phyloP scores from a whole-genome alignment of 1,139 yeast species.

The Kodamaea derodonti region DNA sequence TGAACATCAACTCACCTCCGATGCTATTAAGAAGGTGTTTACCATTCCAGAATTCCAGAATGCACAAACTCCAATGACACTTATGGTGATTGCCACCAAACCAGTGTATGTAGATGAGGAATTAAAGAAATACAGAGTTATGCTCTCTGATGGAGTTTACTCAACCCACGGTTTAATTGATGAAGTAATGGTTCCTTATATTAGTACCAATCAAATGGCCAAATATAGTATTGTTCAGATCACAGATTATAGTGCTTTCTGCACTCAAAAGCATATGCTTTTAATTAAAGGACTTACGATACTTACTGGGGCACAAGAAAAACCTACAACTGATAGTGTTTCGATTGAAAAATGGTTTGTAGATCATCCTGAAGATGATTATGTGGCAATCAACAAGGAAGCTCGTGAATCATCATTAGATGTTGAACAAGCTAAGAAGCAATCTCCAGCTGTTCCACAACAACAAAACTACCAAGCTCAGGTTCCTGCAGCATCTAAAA shows the following conservation, averaged over 20 bases:
- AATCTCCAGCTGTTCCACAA: constrained; percentile 9
- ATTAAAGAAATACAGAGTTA: constrained; percentile 46
- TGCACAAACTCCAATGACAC: constrained; percentile 28
- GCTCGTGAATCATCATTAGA: constrained; percentile 14
- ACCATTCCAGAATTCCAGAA: constrained; percentile 9
- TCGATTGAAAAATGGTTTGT: constrained; percentile 52
- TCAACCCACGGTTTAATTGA: constrained; percentile 64
- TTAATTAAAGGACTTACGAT: constrained; percentile 52
- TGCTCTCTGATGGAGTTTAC: constrained; percentile 64
- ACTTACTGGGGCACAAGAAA: constrained; percentile 37
- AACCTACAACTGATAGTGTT: constrained; percentile 32
- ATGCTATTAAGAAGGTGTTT: constrained; percentile 1
- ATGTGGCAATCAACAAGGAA: constrained; percentile 20
- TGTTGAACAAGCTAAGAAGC: constrained; percentile 3
- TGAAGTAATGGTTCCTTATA: constrained; percentile 51
- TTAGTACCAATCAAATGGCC: constrained; percentile 42
- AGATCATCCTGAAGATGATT: constrained; percentile 53
- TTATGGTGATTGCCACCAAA: constrained; percentile 48
- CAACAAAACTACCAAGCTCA: constrained; percentile 15
- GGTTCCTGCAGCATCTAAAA: constrained; percentile 10
- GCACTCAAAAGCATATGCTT: constrained; percentile 50
- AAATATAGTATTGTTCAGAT: constrained; percentile 32
- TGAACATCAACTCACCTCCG: neutral
- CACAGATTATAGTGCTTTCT: constrained; percentile 44
- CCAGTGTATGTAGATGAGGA: constrained; percentile 41